Percentiles rank a stretch among this genome's conserved stretches.
Conservation (phyloP, 2,329 filamentous ascomycete genomes). For the Botrytis squamosa region DNA sequence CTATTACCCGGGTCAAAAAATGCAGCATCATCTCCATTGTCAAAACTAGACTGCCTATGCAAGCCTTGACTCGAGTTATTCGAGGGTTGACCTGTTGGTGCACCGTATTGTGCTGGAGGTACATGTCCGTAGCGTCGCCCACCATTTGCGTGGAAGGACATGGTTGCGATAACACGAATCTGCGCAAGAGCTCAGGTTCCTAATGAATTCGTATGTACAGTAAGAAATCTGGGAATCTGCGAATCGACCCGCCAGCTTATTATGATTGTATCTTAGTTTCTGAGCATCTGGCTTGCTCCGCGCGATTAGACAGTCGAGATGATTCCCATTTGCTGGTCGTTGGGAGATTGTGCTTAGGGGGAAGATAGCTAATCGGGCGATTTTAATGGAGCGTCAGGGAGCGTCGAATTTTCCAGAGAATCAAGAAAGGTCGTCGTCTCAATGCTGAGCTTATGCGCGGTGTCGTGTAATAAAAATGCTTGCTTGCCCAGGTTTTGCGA, state of each 20-base stretch:
- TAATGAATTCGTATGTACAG: not conserved
- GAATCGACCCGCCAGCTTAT: conserved; percentile 14
- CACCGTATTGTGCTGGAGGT: conserved; percentile 61
- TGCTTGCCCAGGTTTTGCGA: conserved; percentile 20
- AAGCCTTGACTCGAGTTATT: conserved; percentile 42
- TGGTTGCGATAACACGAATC: conserved; percentile 36
- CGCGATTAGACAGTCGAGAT: conserved; percentile 10
- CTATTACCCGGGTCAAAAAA: conserved; percentile 46
- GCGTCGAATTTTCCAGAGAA: not conserved
- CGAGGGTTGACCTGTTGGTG: conserved; percentile 40
- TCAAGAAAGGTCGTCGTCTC: not conserved
- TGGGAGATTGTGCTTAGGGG: not conserved
- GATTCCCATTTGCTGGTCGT: conserved; percentile 30
- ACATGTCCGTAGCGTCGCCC: conserved; percentile 65
- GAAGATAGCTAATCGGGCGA: not conserved
- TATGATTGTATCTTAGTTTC: not conserved
- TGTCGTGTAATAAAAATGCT: conserved; percentile 21
- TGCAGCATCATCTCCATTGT: conserved; percentile 69
- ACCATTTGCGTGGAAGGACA: conserved; percentile 62
- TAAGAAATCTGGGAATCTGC: not conserved
- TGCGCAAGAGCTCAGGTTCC: not conserved
- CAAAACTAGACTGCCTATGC: conserved; percentile 66
- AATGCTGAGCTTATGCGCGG: conserved; percentile 14
- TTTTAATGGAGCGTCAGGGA: not conserved
- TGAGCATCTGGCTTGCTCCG: not conserved